Base-by-base conservation (phyloP, 306 rosid genomes). In the Clitoria ternatea region DNA sequence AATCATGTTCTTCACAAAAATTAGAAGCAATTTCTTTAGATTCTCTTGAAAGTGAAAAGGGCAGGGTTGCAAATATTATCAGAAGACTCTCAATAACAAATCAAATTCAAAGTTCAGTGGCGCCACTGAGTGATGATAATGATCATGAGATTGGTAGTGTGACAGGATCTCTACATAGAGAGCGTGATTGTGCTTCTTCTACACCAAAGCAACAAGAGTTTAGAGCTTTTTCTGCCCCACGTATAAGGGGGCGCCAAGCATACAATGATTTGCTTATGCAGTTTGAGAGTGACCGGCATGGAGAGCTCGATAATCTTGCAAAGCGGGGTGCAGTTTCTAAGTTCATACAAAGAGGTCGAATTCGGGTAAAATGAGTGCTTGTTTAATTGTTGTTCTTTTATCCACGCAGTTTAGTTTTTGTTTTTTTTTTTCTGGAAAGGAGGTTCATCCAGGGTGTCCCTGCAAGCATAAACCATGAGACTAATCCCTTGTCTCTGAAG, bases 241-340 rank as follows among this genome's bases (percentile, higher is more conserved):
- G 92, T 3, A 57, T 92, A 20, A 74, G 98, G 74, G 98, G 98
- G 17, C 85, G 98, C 13, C 95, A 67, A 65, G 98, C 98, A 1
- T 85, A 86, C 6, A 57, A 77, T 1, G 91, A 92, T 80, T 82
- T 92, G 79, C 88, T 90, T 8, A 79, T 85, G 85, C 89, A 85
- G 36, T 65, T 88, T 66, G 91, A 86, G 74, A 86, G 84, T 7
- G 96, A 92, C 19, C 65, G 91, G 26, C 83, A 71, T 33, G 80
- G 77, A 26, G 98, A 92, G 79, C 87, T 92, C 43, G 61, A 78
- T 23, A 24, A 33, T 10, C 77, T 92, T 53, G 69, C 69, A 2
- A 68, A 81, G 32, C 81, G 77, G 15, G 85, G 50, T 13, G 45
- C 88, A 0, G 98, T 92, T 72, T 88, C 96, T 0, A 85, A 68